Conservation (phyloP, 768 basidiomycete species). For the Suillus decipiens region DNA sequence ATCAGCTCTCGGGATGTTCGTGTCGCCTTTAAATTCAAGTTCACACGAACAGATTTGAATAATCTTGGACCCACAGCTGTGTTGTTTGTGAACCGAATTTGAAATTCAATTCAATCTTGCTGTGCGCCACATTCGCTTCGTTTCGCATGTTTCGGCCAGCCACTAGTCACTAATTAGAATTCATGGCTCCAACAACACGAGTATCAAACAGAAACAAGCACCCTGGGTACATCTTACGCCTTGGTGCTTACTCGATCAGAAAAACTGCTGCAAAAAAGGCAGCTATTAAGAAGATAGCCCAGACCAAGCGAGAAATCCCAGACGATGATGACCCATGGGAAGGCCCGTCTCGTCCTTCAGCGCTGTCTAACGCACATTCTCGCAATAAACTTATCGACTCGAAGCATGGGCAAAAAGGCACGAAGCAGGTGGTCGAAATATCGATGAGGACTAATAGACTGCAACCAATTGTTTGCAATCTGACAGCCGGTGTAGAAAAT, state of each 20-base stretch:
- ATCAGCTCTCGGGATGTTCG: neutral
- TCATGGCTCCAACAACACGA: neutral
- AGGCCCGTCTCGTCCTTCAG: neutral
- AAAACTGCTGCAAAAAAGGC: neutral
- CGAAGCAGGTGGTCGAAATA: neutral
- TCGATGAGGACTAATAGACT: neutral
- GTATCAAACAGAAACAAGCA: neutral
- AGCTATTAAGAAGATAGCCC: neutral
- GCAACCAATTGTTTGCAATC: neutral
- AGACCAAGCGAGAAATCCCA: neutral
- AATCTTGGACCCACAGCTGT: neutral
- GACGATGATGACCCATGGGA: neutral
- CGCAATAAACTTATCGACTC: neutral
- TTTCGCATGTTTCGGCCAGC: neutral
- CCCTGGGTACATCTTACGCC: neutral
- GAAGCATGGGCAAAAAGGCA: neutral
- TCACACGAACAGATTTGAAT: neutral
- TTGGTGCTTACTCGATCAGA: neutral
- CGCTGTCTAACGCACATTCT: neutral
- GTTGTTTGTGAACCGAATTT: neutral
- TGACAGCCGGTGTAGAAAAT: neutral
- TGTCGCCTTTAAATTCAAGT: neutral
- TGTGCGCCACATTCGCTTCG: neutral
- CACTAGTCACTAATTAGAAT: neutral
- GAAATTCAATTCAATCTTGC: neutral